Base-by-base conservation (phyloP, 2,329 filamentous ascomycete genomes). In the Botrytis aclada region DNA sequence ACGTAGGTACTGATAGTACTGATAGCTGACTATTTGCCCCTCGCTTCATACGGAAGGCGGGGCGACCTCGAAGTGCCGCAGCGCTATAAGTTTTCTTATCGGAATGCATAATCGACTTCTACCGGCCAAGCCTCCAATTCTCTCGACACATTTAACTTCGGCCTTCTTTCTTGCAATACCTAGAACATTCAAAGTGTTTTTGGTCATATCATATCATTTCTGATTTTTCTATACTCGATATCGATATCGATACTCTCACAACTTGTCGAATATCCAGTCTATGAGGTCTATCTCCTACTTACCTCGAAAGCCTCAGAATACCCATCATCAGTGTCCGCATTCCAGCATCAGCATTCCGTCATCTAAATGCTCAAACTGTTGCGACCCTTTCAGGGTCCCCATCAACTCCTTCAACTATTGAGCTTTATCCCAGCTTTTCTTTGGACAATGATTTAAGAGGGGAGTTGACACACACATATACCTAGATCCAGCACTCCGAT, bases 1-100 rank as follows among this genome's bases (percentile, higher is more conserved):
- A 32, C 39, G 37, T 45, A 18, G 41, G 16, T 51, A 14, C 16
- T 54, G 45, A 25, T 67, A 29, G 25, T 4, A 22, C 14, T 18
- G 51, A 54, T 54, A 29, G 51, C 51, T 54, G 51, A 54, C 39
- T 32, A 69, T 69, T 69, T 69, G 47, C 65, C 65, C 65, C 65
- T 69, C 65, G 65, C 34, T 43, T 56, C n/a, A 39, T 39, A 45
- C 32, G 63, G 43, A 9, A n/a, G 63, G 20, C 37, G 61, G 61
- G 61, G 61, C 34, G n/a, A 56, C n/a, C 47, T 54, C 12, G 4
- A n/a, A 14, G 51, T 56, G n/a, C 29, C n/a, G 47, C n/a, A n/a
- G 47, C 25, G 47, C 47, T 54, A 54, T 1, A 54, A 16, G 25
- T 54, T 54, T 39, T 34, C 64, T 66, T 66, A 67, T 54, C 64